These are phyloP conservation scores for Aspergillus quadricinctus DNA, from an alignment of 2,329 filamentous ascomycete species.

Conservation along the genomic window DNA sequence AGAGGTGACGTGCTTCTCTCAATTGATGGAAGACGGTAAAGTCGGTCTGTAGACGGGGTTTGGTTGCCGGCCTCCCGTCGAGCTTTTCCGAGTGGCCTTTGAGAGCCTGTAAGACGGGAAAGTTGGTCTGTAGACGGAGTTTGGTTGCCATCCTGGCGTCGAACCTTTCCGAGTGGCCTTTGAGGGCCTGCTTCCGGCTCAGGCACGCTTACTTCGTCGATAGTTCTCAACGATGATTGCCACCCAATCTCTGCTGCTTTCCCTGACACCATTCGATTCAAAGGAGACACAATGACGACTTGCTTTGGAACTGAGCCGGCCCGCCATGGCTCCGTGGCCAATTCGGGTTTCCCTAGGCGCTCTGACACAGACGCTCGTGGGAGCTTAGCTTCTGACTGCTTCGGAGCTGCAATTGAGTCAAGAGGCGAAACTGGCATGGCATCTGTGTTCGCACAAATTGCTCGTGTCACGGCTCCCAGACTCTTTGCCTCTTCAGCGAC, in stretches of 20 bases:
- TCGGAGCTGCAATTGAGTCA: not conserved
- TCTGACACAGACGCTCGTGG: not conserved
- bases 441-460: constrained; percentile 9
- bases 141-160: not conserved
- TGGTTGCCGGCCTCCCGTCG: not conserved
- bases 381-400: not conserved
- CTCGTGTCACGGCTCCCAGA: constrained; percentile 9
- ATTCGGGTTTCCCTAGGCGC: constrained; percentile 1
- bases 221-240: not conserved
- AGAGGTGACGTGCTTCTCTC: constrained; percentile 13
- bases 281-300: constrained; percentile 12
- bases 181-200: not conserved
- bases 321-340: constrained; percentile 1
- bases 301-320: constrained; percentile 10
- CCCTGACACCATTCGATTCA: constrained; percentile 6
- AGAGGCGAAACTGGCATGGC: constrained; percentile 1
- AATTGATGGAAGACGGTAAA: constrained; percentile 14
- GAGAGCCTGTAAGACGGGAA: constrained; percentile 2
- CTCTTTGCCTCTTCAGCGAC: constrained; percentile 14
- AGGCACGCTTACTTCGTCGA: not conserved
- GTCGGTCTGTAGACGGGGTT: too few relatives aligned
- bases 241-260: constrained; percentile 4
- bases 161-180: not conserved
- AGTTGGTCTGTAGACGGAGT: not conserved
- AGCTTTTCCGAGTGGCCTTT: not conserved